Evolutionary conservation across 2,329 filamentous ascomycete species (phyloP), one percentile per base, ranked within the genome.

Genomic region (Sarocladium kiliense): DNA sequence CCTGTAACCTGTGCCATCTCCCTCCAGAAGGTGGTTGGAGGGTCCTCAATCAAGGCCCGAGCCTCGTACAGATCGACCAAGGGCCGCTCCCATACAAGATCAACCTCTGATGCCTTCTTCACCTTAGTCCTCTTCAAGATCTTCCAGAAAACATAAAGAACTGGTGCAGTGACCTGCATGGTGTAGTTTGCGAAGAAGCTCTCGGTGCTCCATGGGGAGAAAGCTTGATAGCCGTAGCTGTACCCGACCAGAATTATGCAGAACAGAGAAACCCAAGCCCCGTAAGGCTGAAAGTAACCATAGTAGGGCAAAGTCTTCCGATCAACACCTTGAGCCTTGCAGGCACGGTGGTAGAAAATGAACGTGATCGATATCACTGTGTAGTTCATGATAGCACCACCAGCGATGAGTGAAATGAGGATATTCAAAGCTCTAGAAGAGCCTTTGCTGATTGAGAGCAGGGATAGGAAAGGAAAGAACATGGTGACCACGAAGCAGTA

Each of bases 301-400:
- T 66, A 74, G 69, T 86, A 87, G 1, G 84, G 81, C n/a, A 85
- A 68, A 0, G 68, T 68, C 14, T 64, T 70, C 56, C 84, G 80
- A 65, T 78, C 74, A 56, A 78, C 65, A 23, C 44, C 44, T n/a
- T 47, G 77, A 1, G 73, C 79, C 57, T 76, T 68, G 58, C 77
- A 75, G 41, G 82, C 84, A 23, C 74, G 73, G 67, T 80, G 71
- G 64, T 73, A 77, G 57, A 71, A 68, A 39, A 76, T 58, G 62
- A 75, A 80, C 21, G 74, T 75, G 44, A 74, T 58, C 57, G 69
- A 67, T 63, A 77, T 76, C 64, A 80, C 74, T 57, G 86, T 75
- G 66, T 83, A 87, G 70, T 84, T 81, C 66, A 86, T 84, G 60
- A 83, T 75, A 51, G 77, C 75, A 26, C 77, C 79, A 3, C 78